Evolutionary conservation across 306 rosid species (phyloP).

Genomic region (Nissolia schottii): DNA sequence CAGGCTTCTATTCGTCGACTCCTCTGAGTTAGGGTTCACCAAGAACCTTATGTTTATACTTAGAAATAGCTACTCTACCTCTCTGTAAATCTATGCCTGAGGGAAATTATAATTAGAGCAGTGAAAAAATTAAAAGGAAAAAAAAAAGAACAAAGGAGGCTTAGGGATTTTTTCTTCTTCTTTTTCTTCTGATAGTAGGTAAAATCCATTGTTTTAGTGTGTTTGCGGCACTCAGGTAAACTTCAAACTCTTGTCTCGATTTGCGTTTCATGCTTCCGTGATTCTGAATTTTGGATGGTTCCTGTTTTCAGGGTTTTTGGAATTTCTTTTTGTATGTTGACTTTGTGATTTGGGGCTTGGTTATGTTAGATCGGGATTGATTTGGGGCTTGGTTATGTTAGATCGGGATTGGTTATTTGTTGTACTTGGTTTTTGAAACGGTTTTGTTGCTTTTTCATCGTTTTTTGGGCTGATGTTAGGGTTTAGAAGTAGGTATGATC

Average conservation of each 20-base stretch:
- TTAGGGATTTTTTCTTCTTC: neutral
- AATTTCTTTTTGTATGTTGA: neutral
- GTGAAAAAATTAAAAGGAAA: neutral
- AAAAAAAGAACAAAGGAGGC: neutral
- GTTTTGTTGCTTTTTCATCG: neutral
- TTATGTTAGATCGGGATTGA: conserved; percentile 29
- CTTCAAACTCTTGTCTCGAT: neutral
- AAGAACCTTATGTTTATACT: neutral
- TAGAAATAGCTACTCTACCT: neutral
- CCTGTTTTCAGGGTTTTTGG: neutral
- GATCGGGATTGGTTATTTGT: conserved; percentile 28
- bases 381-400: neutral
- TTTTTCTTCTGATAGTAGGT: neutral
- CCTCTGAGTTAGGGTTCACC: neutral
- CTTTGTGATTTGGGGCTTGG: neutral
- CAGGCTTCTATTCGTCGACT: neutral
- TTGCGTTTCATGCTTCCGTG: neutral
- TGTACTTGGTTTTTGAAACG: neutral
- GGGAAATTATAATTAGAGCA: neutral
- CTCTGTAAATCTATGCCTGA: neutral
- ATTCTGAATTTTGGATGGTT: neutral
- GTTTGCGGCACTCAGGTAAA: conserved; percentile 12
- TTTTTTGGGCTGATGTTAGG: neutral
- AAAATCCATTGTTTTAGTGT: conserved; percentile 7
- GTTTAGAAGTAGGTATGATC: neutral